Evolutionary conservation across 192 early-diverging fungal species (phyloP), one percentile per base, ranked within the genome.

Genomic region (Entomortierella parvispora): DNA sequence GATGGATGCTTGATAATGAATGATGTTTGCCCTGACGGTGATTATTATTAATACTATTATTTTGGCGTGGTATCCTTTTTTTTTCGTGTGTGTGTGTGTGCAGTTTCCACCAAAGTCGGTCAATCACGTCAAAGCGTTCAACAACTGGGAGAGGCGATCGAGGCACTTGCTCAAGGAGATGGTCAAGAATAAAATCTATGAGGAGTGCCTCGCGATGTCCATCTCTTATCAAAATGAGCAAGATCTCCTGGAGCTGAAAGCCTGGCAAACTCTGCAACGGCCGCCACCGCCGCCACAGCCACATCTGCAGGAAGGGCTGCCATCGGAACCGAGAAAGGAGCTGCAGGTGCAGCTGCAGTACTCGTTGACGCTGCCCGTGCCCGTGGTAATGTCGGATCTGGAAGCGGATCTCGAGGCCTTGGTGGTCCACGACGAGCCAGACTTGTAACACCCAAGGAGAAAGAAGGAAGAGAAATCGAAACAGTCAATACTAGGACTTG

Each of bases 131-230:
- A 89, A 86, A 65, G 93, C 88, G 8, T 85, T 93, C 58, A 80
- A 86, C 12, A 94, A 94, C 66, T 94, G 93, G 93, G 93, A 94
- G 80, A 82, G 86, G 57, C 89, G 90, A 72, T 90, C 91, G 12
- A 88, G 90, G 65, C 88, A 92, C 70, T 77, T 94, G 31, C 68
- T 94, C 42, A 87, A 92, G 75, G 93, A 94, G 82, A 90, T 93
- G 68, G 90, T 94, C 80, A 94, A 93, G 67, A 91, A 93, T 60
- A 90, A 92, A 68, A 91, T 90, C 64, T 94, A 94, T 58, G 87
- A 88, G 11, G 91, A 94, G 58, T 85, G 84, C 26, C 66, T 94
- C 69, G 88, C 92, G 69, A 88, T 88, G 31, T 86, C 88, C 33
- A 49, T 71, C 9, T 59, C 62, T 10, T 63, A 43, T 46, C 60